Conservation (phyloP, 306 rosid genomes). For the Lupinus albus region DNA sequence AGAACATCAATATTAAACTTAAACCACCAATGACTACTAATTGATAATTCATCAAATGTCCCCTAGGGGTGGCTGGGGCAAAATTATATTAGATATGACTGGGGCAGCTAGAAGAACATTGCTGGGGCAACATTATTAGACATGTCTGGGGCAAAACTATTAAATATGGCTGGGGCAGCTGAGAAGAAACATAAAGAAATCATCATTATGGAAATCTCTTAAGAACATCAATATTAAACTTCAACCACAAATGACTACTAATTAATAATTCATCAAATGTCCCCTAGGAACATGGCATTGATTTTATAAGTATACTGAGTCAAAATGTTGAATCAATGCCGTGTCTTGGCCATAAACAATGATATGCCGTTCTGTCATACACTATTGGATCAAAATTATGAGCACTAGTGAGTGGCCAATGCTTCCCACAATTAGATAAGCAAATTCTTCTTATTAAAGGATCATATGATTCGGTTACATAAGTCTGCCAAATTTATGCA, state of each 20-base stretch:
- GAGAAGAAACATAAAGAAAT: neutral
- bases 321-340: neutral
- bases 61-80: too few species aligned
- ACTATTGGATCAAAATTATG: neutral
- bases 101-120: too few species aligned
- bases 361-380: neutral
- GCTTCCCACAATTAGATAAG: neutral
- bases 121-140: conserved; percentile 56
- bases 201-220: conserved; percentile 14
- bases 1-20: conserved; percentile 21
- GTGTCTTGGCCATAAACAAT: conserved; percentile 4
- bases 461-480: conserved; percentile 14
- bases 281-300: conserved; percentile 20
- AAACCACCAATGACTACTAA: conserved; percentile 18
- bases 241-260: conserved; percentile 13
- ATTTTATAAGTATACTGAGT: conserved; percentile 20
- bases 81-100: too few species aligned
- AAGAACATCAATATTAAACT: conserved; percentile 24
- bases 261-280: conserved; percentile 35
- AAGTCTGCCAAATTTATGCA: conserved; percentile 14
- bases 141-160: conserved; percentile 49
- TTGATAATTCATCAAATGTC: conserved; percentile 36
- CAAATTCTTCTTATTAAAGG: conserved; percentile 14
- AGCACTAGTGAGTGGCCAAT: conserved; percentile 15
- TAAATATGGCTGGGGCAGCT: conserved; percentile 52